Conservation (phyloP, 2,329 filamentous ascomycete species). For the Colletotrichum tropicale region DNA sequence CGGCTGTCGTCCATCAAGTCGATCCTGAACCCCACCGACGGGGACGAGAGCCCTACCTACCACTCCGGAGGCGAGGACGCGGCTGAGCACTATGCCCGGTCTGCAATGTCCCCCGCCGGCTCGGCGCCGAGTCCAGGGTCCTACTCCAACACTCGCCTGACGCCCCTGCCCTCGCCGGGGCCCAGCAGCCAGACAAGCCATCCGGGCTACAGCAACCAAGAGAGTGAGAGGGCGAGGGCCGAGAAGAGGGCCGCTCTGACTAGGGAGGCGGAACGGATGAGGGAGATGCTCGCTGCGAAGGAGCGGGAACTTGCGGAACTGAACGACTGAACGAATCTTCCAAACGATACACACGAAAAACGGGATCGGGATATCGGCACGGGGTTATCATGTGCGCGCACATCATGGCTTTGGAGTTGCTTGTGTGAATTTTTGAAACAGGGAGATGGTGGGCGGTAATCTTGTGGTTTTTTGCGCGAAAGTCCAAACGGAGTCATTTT, state of each 20-base stretch:
- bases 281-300: constrained; percentile 73
- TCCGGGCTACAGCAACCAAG: constrained; percentile 36
- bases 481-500: not conserved
- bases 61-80: constrained; percentile 36
- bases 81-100: constrained; percentile 45
- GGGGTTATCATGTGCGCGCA: not conserved
- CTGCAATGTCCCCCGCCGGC: constrained; percentile 44
- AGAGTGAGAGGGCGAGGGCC: constrained; percentile 58
- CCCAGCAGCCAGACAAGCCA: constrained; percentile 24
- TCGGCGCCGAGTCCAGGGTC: constrained; percentile 45
- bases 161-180: constrained; percentile 29
- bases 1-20: constrained; percentile 78
- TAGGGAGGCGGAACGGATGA: constrained; percentile 78
- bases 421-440: not conserved
- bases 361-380: not conserved
- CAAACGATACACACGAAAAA: constrained; percentile 15
- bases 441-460: not conserved
- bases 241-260: constrained; percentile 71
- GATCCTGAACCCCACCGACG: constrained; percentile 66
- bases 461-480: not conserved
- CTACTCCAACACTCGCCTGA: constrained; percentile 34
- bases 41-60: constrained; percentile 25
- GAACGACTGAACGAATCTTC: constrained; percentile 1
- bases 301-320: constrained; percentile 69
- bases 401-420: constrained; percentile 2